Evolutionary conservation across 768 basidiomycete species (phyloP).

Genomic region (Chalciporus chontae): DNA sequence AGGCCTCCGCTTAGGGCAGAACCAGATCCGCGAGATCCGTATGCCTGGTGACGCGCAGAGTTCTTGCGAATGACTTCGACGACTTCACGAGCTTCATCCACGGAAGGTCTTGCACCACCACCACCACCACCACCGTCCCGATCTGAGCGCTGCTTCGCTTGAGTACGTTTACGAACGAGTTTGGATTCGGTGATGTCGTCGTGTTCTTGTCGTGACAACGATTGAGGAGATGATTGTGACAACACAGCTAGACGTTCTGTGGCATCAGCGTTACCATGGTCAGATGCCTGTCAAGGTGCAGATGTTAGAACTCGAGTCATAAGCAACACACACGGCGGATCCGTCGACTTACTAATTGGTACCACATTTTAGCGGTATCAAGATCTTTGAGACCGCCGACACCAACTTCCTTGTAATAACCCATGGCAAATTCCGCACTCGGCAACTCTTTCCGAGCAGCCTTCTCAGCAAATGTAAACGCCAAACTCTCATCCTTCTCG

Average conservation of each 20-base stretch:
- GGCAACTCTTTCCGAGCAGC: conserved; percentile 71
- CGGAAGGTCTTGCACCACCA: conserved; percentile 7
- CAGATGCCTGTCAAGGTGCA: conserved; percentile 49
- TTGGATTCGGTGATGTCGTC: conserved; percentile 73
- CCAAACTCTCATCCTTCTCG: conserved; percentile 83
- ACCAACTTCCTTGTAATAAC: conserved; percentile 92
- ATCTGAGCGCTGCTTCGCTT: conserved; percentile 56
- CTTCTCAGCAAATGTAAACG: conserved; percentile 88
- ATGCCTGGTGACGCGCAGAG: conserved; percentile 34
- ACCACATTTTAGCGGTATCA: conserved; percentile 73
- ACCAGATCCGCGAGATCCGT: conserved; percentile 11
- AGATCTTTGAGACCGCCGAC: conserved; percentile 71
- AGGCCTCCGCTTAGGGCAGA: conserved; percentile 4
- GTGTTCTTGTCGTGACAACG: conserved; percentile 77
- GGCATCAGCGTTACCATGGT: conserved; percentile 82
- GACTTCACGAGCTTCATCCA: conserved; percentile 41
- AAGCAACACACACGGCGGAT: neutral
- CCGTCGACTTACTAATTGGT: conserved; percentile 47
- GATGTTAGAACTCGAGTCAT: too few species aligned
- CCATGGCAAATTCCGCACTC: conserved; percentile 91
- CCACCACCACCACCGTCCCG: conserved; percentile 10
- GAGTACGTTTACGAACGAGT: conserved; percentile 80
- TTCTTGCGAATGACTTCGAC: conserved; percentile 55
- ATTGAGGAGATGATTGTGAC: conserved; percentile 52
- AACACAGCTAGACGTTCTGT: conserved; percentile 68